A percentile compares a stretch with the other conserved stretches of the same genome.
Evolutionary conservation across 2,329 filamentous ascomycete genomes (phyloP).

Genomic region (Hymenotorrendiella dingleyae): DNA sequence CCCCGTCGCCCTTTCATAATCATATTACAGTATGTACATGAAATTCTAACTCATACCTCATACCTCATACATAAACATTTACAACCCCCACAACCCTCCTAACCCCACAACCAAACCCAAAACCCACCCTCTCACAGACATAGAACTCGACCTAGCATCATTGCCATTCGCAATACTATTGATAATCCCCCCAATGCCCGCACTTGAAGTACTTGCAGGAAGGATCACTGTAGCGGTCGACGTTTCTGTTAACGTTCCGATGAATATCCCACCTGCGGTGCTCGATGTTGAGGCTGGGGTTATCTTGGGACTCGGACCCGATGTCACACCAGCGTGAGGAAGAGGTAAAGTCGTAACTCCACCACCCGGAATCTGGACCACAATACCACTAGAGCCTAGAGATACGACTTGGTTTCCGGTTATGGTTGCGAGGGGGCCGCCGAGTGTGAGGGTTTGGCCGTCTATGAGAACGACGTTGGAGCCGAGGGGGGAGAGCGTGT

Average conservation of each 20-base stretch:
- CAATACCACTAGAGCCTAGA: constrained; percentile 9
- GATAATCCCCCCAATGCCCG: neutral
- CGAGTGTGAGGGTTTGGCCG: constrained; percentile 5
- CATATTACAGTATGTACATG: too few species aligned
- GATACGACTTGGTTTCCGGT: constrained; percentile 7
- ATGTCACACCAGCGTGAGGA: neutral
- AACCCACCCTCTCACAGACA: neutral
- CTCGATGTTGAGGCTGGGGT: neutral
- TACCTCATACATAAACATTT: too few species aligned
- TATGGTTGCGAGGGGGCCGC: constrained; percentile 5
- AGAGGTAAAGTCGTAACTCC: constrained; percentile 8
- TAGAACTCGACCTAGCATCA: neutral
- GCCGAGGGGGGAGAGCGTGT: neutral
- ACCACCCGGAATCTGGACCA: constrained; percentile 10
- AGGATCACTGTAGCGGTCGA: neutral
- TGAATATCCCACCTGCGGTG: neutral
- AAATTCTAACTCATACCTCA: too few species aligned
- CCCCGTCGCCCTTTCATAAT: too few species aligned
- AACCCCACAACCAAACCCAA: neutral
- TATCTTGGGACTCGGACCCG: neutral
- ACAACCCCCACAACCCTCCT: too few species aligned
- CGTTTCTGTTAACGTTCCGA: neutral
- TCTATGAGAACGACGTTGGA: constrained; percentile 2
- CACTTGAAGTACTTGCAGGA: neutral
- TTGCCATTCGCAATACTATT: neutral